phyloP scores from a whole-genome alignment of 768 basidiomycete genomes.

The Hydnomerulius pinastri region DNA sequence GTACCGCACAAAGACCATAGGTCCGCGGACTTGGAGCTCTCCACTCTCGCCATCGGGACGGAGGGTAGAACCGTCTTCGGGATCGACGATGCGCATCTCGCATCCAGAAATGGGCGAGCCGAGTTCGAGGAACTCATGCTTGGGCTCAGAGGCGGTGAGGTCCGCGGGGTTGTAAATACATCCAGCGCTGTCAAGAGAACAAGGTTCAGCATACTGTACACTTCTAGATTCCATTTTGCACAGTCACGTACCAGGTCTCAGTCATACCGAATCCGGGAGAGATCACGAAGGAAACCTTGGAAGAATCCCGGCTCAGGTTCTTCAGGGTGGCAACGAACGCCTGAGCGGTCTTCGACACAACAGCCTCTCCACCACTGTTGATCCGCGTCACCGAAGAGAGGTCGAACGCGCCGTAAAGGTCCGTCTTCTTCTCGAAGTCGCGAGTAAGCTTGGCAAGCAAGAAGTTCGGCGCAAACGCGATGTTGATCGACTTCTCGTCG shows the following conservation, averaged over 20 bases:
- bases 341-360: conserved; percentile 38
- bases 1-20: conserved; percentile 44
- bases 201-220: neutral
- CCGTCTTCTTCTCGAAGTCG: conserved; percentile 28
- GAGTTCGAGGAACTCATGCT: conserved; percentile 38
- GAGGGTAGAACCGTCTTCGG: conserved; percentile 22
- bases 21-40: conserved; percentile 41
- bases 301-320: conserved; percentile 16
- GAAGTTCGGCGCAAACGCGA: conserved; percentile 43
- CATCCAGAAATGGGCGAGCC: conserved; percentile 29
- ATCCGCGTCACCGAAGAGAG: conserved; percentile 35
- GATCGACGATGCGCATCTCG: conserved; percentile 36
- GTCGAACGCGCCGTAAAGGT: conserved; percentile 29
- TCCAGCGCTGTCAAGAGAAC: conserved; percentile 28
- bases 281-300: conserved; percentile 18
- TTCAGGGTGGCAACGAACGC: conserved; percentile 35
- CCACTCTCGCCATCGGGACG: conserved; percentile 34
- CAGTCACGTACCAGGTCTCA: conserved; percentile 36
- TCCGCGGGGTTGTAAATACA: conserved; percentile 35
- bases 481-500: conserved; percentile 35
- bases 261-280: conserved; percentile 46
- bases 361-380: conserved; percentile 46
- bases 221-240: neutral
- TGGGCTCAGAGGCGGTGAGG: conserved; percentile 12
- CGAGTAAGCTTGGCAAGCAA: conserved; percentile 39